Evolutionary conservation across 345 rosid genomes (phyloP), one percentile per base, ranked within the genome.

Genomic region (Corchorus capsularis): DNA sequence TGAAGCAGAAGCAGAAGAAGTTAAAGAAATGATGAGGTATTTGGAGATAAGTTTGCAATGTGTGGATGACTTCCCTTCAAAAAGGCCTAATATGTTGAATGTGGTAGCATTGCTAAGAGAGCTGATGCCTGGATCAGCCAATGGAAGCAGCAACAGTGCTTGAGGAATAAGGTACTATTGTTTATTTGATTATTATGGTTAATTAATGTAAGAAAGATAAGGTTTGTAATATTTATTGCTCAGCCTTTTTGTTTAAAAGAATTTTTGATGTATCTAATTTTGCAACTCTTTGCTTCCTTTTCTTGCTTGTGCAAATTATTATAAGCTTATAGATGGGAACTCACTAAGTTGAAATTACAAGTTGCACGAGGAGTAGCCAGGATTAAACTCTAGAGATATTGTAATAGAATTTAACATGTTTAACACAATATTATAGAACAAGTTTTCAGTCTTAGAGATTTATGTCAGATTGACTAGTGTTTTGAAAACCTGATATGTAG

Each of bases 61-160:
- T 71, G 98, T 93, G 16, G 94, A 94, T 50, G 98, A 94, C 27
- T 91, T 91, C 59, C 95, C 98, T 20, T 94, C 98, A 11, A 93
- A 84, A 80, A 76, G 98, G 85, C 94, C 95, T 5, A 94, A 74
- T 57, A 94, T 94, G 98, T 82, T 94, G 80, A 95, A 93, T 79
- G 98, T 91, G 15, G 97, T 94, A 71, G 95, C 97, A 76, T 79
- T 82, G 89, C 79, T 94, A 60, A 85, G 97, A 78, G 97, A 93
- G 83, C 85, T 94, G 77, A 86, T 83, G 86, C 91, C 89, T 6
- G 87, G 79, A 83, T 88, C 87, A 71, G 80, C 77, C 60, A 79
- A n/a, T 65, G 93, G 92, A 81, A 87, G 87, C 84, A 85, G 87
- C 82, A 86, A 82, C 78, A 93, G 93, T 75, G 84, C 80, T 39